Evolutionary conservation across 1,284 basidiomycete genomes (phyloP).

Genomic region (Puccinia coronata): DNA sequence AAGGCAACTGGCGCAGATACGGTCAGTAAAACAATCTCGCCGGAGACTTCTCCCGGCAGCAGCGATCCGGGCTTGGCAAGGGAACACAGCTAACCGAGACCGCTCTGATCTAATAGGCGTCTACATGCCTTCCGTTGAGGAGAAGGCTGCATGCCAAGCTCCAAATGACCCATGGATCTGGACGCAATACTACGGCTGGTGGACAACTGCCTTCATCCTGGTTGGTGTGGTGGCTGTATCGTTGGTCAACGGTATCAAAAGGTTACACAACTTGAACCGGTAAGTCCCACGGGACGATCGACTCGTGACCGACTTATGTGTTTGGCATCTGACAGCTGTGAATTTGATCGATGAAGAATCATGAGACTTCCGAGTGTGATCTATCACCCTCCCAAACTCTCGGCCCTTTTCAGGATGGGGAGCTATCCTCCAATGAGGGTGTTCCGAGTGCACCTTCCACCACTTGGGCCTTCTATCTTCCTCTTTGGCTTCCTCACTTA

Average conservation of each 20-base stretch:
- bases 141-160: conserved; percentile 41
- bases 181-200: conserved; percentile 40
- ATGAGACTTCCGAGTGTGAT: conserved; percentile 28
- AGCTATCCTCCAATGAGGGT: conserved; percentile 33
- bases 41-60: neutral
- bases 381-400: conserved; percentile 25
- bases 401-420: conserved; percentile 27
- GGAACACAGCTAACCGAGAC: neutral
- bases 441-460: conserved; percentile 11
- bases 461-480: conserved; percentile 35
- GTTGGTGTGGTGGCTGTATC: conserved; percentile 17
- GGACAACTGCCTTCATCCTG: conserved; percentile 45
- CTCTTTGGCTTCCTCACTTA: conserved; percentile 43
- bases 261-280: conserved; percentile 43
- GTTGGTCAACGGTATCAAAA: conserved; percentile 42
- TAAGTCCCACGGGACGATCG: neutral
- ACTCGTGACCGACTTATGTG: neutral
- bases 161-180: conserved; percentile 38
- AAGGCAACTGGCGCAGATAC: conserved; percentile 37
- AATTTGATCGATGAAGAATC: conserved; percentile 18
- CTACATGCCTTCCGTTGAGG: conserved; percentile 25
- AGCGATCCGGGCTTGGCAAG: neutral
- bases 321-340: neutral
- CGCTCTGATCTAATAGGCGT: neutral
- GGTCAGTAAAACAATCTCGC: conserved; percentile 7